Base-by-base conservation (phyloP, 2,329 filamentous ascomycete species). In the Ceratocystis harringtonii region DNA sequence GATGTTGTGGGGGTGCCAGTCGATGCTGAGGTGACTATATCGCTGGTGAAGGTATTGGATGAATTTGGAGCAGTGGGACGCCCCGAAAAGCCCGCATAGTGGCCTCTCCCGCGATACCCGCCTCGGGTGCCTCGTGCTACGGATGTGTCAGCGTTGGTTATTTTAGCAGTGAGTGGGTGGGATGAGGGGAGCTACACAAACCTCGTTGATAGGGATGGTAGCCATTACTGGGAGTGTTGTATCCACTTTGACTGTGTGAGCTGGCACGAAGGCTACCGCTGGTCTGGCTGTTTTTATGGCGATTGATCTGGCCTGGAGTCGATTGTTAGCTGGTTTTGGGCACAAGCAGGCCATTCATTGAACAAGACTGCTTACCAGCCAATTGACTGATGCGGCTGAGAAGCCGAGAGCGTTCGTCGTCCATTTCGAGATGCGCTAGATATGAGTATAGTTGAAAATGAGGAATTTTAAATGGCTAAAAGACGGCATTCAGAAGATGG, bases 271-370 rank as follows among this genome's bases (percentile, higher is more conserved):
- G 25, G 15, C 12, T 17, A 25, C 30, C 67, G 50, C 77, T 77
- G 43, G 78, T 73, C 69, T 82, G 80, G 68, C 86, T 81, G 69
- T 82, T 88, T 74, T 89, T 91, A 76, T 89, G 86, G 63, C 85
- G 84, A 73, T 91, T 91, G 72, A 94, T 92, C 75, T 89, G 86
- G 70, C 87, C 88, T 90, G 69, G 30, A 62, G 41, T 32, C 10
- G n/a, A 43, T 68, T 69, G 67, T 72, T 64, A 75, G 69, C 71
- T 60, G 65, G 65, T 52, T 36, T 63, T 55, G 4, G 68, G 44
- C 60, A 45, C 4, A 67, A 57, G 69, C 65, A 30, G 43, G 36
- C 5, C 22, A 25, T 25, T 25, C 25, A 55, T 30, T 45, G 2
- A 57, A 32, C n/a, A 36, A 22, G 30, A 45, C 17, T 30, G 64